Evolutionary conservation across 1,139 yeast species (phyloP), one percentile per base, ranked within the genome.

Genomic region (Arxiozyma slooffiae): DNA sequence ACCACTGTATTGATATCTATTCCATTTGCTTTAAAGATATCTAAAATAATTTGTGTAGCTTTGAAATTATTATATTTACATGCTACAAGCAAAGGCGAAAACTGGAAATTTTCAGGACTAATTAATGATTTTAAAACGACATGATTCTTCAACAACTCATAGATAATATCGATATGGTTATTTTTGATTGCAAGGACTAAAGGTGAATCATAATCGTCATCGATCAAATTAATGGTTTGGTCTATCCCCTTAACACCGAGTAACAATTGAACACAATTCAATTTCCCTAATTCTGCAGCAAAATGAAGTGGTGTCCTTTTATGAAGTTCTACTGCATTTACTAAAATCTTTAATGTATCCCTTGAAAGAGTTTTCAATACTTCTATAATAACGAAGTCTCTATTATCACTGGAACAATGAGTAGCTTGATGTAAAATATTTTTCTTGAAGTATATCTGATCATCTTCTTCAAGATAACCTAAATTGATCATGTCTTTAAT

Each of bases 291-390:
- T 59, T 83, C 89, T 7, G 95, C 79, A 1, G 96, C 95, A 64
- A 90, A 88, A 67, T 92, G 97, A 16, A 92, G 70, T 40, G 97
- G 90, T 2, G 84, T 82, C 58, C 94, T 76, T 4, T 95, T 96
- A 58, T 85, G 82, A 43, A 74, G 66, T 54, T 77, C 79, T 55
- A 71, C 73, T 17, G 72, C 66, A 51, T 75, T 68, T 60, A 69
- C 61, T 62, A 60, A 62, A 51, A 51, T 53, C 23, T 57, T 53
- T 20, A 61, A 63, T 30, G 50, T 56, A 30, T 56, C 59, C 41
- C 50, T 36, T 11, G 56, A 47, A 8, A 57, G 36, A 7, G 38
- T 45, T n/a, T 43, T 38, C 7, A 63, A 43, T 3, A 66, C 62
- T 46, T 61, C 61, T 23, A 55, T 50, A 21, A 71, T 53, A 21